phyloP scores from a whole-genome alignment of 805 yeast genomes.

The Hanseniaspora hatyaiensis region DNA sequence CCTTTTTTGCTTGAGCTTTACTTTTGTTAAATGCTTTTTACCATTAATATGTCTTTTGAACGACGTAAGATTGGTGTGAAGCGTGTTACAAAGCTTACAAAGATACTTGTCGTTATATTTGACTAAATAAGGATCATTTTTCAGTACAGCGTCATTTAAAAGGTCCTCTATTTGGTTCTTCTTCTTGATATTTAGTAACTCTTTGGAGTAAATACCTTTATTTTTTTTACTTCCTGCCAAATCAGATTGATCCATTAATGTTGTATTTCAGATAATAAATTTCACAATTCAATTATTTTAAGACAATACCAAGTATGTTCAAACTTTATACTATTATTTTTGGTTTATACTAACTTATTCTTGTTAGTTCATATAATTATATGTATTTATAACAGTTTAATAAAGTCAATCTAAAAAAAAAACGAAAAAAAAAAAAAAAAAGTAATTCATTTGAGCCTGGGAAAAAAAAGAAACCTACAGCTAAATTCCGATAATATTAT shows the following conservation, averaged over 20 bases:
- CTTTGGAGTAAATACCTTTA: conserved; percentile 13
- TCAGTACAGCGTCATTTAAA: neutral
- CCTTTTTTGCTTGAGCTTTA: neutral
- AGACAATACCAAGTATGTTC: too few relatives aligned
- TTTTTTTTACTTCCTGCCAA: conserved; percentile 15
- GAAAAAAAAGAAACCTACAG: too few relatives aligned
- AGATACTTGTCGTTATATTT: conserved; percentile 12
- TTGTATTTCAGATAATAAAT: neutral
- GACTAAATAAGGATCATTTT: conserved; percentile 6
- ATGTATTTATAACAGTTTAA: neutral
- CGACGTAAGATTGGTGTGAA: conserved; percentile 10
- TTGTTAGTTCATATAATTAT: too few relatives aligned
- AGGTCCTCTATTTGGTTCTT: conserved; percentile 10
- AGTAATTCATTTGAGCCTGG: too few relatives aligned
- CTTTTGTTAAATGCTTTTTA: conserved; percentile 9
- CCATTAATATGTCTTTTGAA: conserved; percentile 13
- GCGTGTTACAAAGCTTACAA: conserved; percentile 14
- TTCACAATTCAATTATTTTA: neutral
- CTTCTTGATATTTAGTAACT: conserved; percentile 1
- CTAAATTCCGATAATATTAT: too few relatives aligned
- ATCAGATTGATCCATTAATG: conserved; percentile 15
- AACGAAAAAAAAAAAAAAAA: neutral
- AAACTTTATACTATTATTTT: neutral
- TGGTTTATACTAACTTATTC: too few relatives aligned
- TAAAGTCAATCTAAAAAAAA: neutral